Evolutionary conservation across 1,284 basidiomycete species (phyloP).

Genomic region (Moesziomyces antarcticus): DNA sequence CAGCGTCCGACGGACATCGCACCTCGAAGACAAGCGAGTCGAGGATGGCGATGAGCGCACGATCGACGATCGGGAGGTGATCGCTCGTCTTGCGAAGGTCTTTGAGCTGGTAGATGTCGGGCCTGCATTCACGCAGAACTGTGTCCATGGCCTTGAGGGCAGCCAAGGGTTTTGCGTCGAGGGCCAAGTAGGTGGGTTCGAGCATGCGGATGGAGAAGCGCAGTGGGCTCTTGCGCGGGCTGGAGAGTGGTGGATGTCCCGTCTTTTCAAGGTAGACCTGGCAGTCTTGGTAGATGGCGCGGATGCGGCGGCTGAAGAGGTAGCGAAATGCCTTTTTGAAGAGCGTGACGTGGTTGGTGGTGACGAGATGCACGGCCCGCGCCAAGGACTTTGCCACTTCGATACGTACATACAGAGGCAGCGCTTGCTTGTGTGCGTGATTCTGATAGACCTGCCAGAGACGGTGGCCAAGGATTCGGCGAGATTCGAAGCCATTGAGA

Average conservation of each 20-base stretch:
- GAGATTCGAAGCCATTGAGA: slow-evolving; percentile 13
- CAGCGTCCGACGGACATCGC: background rate
- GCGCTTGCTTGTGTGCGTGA: slow-evolving; percentile 24
- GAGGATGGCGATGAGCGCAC: slow-evolving; percentile 21
- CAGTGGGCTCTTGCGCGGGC: background rate
- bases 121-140: slow-evolving; percentile 18
- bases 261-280: slow-evolving; percentile 1
- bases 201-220: slow-evolving; percentile 9
- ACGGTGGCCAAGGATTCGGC: slow-evolving; percentile 13
- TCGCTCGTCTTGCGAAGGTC: background rate
- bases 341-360: slow-evolving; percentile 15
- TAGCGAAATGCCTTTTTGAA: slow-evolving; percentile 21
- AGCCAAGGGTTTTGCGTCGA: slow-evolving; percentile 23
- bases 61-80: slow-evolving; percentile 16
- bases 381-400: slow-evolving; percentile 15
- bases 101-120: slow-evolving; percentile 25
- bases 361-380: slow-evolving; percentile 3
- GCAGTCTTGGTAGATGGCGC: slow-evolving; percentile 35
- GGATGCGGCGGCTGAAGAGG: slow-evolving; percentile 19
- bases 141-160: slow-evolving; percentile 29
- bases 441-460: slow-evolving; percentile 24
- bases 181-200: slow-evolving; percentile 17
- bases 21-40: slow-evolving; percentile 32
- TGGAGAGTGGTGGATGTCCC: background rate
- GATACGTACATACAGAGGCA: slow-evolving; percentile 8